Evolutionary conservation across 2,329 filamentous ascomycete genomes (phyloP), one percentile per base, ranked within the genome.

Genomic region (Fusarium verticillioides): DNA sequence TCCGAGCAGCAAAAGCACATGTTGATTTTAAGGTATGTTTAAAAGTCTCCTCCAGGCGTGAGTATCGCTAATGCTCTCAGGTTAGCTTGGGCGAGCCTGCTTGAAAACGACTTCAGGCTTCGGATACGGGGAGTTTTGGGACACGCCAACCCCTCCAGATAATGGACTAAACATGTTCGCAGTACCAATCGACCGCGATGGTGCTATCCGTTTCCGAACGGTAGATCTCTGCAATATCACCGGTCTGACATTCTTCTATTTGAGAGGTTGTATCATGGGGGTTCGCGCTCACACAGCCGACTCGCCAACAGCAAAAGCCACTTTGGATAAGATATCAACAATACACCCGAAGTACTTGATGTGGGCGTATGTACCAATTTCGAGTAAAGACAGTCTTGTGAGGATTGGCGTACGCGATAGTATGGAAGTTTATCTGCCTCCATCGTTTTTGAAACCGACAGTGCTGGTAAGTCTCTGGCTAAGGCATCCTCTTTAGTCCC

Each of bases 111-210:
- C 18, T 13, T 4, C 4, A 19, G 16, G 4, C 8, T 46, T 3
- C 11, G 43, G 43, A 2, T 19, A 21, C 18, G 43, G 4, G 4
- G 23, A 28, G 8, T 28, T 46, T 21, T 46, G 43, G 43, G 43
- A 46, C 5, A 46, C 43, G 5, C 43, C 43, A 8, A 46, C 23
- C 23, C 23, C 43, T 28, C 23, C 43, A 5, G 2, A 46, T 5
- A 4, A 46, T 6, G 11, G 23, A 18, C 18, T 28, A 11, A 46
- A 5, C 23, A 28, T 28, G 43, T 46, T 46, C 7, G 43, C 43
- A 28, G 0, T 0, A 46, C 23, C 43, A 3, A 2, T 28, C 12
- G 0, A 0, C 23, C 43, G 43, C 18, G 0, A 3, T 26, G 8
- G 23, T 46, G 2, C 43, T 8, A 12, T 9, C 43, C 43, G 23